phyloP scores from a whole-genome alignment of 2,329 filamentous ascomycete genomes.

The Ophiostoma himal-ulmi region DNA sequence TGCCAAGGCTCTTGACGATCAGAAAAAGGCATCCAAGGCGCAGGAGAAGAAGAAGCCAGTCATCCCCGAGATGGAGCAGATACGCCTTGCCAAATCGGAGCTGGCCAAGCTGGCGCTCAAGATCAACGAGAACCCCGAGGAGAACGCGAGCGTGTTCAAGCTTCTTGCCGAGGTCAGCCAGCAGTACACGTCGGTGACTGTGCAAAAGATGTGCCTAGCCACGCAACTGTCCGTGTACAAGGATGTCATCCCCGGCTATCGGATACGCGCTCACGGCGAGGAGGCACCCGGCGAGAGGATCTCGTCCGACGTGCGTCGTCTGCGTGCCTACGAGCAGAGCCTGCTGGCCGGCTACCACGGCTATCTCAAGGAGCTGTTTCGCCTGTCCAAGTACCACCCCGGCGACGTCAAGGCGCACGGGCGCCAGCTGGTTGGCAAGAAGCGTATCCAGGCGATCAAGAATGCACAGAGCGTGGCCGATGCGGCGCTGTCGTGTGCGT shows the following conservation, averaged over 20 bases:
- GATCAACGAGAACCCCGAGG: constrained; percentile 89
- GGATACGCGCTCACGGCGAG: constrained; percentile 76
- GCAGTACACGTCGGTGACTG: constrained; percentile 60
- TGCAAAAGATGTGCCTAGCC: constrained; percentile 79
- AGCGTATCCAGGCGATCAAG: constrained; percentile 27
- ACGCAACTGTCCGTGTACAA: constrained; percentile 90
- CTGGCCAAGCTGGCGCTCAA: constrained; percentile 73
- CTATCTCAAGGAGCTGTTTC: constrained; percentile 71
- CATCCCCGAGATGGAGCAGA: constrained; percentile 52
- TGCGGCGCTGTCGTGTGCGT: constrained; percentile 80
- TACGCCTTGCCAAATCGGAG: constrained; percentile 84
- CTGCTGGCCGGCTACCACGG: constrained; percentile 77
- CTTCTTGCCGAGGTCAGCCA: constrained; percentile 67
- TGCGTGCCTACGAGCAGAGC: constrained; percentile 81
- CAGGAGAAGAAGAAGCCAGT: constrained; percentile 18
- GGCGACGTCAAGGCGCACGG: constrained; percentile 30
- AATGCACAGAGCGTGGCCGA: constrained; percentile 48
- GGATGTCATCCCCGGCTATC: constrained; percentile 92
- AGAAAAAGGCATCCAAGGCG: background rate
- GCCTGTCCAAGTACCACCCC: constrained; percentile 51
- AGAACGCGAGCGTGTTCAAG: constrained; percentile 75
- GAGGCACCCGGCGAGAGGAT: constrained; percentile 71
- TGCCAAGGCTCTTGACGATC: background rate
- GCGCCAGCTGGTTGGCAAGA: constrained; percentile 26
- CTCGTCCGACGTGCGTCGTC: constrained; percentile 81